Conservation (phyloP, 2,329 filamentous ascomycete genomes). For the Penicillium palitans region DNA sequence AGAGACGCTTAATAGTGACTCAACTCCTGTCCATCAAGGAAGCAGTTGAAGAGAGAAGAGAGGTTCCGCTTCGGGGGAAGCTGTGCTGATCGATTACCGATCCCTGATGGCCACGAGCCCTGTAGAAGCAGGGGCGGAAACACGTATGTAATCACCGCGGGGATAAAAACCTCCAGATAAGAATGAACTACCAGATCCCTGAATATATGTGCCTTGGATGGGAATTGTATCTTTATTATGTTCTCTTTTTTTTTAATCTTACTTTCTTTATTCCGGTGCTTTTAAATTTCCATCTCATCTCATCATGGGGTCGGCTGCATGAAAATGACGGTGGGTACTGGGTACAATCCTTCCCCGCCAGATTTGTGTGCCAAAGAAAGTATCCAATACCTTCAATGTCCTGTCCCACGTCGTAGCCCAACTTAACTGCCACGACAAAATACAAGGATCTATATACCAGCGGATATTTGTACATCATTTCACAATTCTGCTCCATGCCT, state of each 20-base stretch:
- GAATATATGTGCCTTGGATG: not conserved
- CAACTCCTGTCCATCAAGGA: constrained; percentile 25
- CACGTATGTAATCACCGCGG: constrained; percentile 9
- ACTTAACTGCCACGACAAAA: not conserved
- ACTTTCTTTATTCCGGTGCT: not conserved
- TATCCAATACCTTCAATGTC: constrained; percentile 9
- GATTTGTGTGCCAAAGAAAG: constrained; percentile 12
- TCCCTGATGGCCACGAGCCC: constrained; percentile 9
- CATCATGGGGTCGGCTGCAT: constrained; percentile 7
- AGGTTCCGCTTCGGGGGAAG: constrained; percentile 15
- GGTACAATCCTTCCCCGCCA: constrained; percentile 25
- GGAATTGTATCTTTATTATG: not conserved
- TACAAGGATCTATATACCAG: constrained; percentile 28
- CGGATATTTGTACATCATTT: not conserved
- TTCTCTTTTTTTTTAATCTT: not conserved
- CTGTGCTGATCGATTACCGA: constrained; percentile 16
- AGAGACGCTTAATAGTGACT: constrained; percentile 14
- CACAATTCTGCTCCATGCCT: not conserved
- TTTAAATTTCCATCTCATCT: not conserved
- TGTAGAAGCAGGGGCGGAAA: constrained; percentile 11
- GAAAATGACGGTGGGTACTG: constrained; percentile 13
- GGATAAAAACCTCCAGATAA: constrained; percentile 7
- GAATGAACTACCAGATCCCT: constrained; percentile 7
- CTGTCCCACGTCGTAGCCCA: constrained; percentile 33
- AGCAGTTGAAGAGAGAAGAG: constrained; percentile 16